A percentile compares a stretch with the other conserved stretches of the same genome.
These are phyloP conservation scores for Phylloporus rhodoxanthus DNA, from an alignment of 768 basidiomycete genomes.

Conservation along the genomic window DNA sequence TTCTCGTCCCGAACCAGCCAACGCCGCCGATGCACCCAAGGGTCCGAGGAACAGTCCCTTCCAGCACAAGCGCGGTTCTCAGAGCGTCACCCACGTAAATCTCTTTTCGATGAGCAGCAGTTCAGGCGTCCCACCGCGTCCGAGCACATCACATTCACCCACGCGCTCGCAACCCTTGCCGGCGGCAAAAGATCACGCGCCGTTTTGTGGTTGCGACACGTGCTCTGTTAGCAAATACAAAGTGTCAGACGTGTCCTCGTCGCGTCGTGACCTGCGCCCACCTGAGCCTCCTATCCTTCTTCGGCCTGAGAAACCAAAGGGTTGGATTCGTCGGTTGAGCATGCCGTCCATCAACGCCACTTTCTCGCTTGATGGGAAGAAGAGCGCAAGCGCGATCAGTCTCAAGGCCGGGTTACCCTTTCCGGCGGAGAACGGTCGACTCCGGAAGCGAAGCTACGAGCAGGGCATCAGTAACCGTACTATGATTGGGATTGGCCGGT, in stretches of 20 bases:
- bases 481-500: conserved; percentile 44
- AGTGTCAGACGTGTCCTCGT: conserved; percentile 21
- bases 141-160: conserved; percentile 26
- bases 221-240: conserved; percentile 60
- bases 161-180: conserved; percentile 25
- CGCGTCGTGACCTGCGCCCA: conserved; percentile 35
- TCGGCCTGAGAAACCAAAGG: conserved; percentile 54
- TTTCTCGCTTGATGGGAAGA: conserved; percentile 55
- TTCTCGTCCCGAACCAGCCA: conserved; percentile 26
- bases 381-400: conserved; percentile 42
- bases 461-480: conserved; percentile 45
- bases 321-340: conserved; percentile 74
- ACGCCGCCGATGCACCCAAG: conserved; percentile 27
- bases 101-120: conserved; percentile 13
- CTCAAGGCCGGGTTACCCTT: conserved; percentile 28
- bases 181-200: conserved; percentile 41
- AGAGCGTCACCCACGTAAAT: conserved; percentile 26
- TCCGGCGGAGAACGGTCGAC: conserved; percentile 46
- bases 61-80: conserved; percentile 27
- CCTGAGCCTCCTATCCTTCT: conserved; percentile 40
- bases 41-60: conserved; percentile 22
- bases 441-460: conserved; percentile 32
- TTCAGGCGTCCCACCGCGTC: conserved; percentile 7
- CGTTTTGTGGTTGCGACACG: conserved; percentile 60
- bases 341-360: conserved; percentile 64